Percentiles rank a stretch among this genome's conserved stretches.
Conservation (phyloP, 2,329 filamentous ascomycete species). For the Calcarisporium arbuscula region DNA sequence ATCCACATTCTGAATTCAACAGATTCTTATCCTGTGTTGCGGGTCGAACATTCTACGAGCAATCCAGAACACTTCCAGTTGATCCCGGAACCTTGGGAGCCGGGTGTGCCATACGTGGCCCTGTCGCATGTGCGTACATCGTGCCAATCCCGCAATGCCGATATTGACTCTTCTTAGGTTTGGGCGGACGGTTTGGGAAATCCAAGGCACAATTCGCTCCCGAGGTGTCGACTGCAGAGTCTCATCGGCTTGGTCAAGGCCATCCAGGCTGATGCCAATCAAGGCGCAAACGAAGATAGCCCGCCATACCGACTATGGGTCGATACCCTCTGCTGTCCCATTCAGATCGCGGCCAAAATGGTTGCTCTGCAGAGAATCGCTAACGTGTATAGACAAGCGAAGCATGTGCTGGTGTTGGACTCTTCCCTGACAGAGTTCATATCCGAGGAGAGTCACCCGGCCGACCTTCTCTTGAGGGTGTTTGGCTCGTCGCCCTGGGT, state of each 20-base stretch:
- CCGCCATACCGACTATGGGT: slow-evolving; percentile 21
- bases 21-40: slow-evolving; percentile 15
- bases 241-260: slow-evolving; percentile 17
- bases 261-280: too few relatives aligned
- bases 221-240: slow-evolving; percentile 22
- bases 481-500: slow-evolving; percentile 29
- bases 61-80: slow-evolving; percentile 11
- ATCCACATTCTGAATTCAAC: slow-evolving; percentile 10
- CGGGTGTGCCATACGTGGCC: slow-evolving; percentile 22
- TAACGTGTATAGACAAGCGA: slow-evolving; percentile 24
- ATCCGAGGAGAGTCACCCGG: slow-evolving; percentile 8
- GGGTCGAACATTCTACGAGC: slow-evolving; percentile 4
- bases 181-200: slow-evolving; percentile 31
- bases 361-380: slow-evolving; percentile 26
- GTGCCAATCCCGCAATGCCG: too few relatives aligned
- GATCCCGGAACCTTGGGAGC: slow-evolving; percentile 16
- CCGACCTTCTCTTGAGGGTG: slow-evolving; percentile 23
- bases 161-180: slow-evolving; percentile 14
- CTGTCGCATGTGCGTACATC: slow-evolving; percentile 27
- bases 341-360: slow-evolving; percentile 15
- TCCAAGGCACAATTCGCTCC: slow-evolving; percentile 21
- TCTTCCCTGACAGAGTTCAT: slow-evolving; percentile 18
- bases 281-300: background rate
- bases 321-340: slow-evolving; percentile 28
- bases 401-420: slow-evolving; percentile 27